phyloP scores from a whole-genome alignment of 2,329 filamentous ascomycete species.

The Cryphonectria naterciae region DNA sequence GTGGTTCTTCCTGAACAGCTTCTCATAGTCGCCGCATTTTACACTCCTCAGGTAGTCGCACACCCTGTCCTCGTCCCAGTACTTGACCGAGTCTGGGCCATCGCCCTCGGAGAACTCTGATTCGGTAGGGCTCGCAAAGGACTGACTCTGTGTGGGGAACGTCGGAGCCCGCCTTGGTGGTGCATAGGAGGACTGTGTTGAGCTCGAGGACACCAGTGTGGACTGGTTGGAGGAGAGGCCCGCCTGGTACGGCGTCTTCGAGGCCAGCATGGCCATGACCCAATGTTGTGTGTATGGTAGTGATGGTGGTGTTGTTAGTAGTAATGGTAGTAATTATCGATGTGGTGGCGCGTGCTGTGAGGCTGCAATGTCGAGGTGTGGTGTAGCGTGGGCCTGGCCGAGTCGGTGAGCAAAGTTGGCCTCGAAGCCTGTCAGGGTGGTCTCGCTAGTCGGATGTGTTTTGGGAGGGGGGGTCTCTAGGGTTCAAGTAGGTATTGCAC shows the following conservation, averaged over 20 bases:
- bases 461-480: background rate
- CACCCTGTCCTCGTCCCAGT: slow-evolving; percentile 90
- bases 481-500: slow-evolving; percentile 10
- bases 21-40: slow-evolving; percentile 92
- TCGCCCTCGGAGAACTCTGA: slow-evolving; percentile 90
- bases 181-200: slow-evolving; percentile 53
- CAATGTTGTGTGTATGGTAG: background rate
- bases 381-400: background rate
- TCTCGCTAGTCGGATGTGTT: slow-evolving; percentile 7
- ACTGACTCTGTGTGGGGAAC: slow-evolving; percentile 54
- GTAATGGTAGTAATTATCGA: background rate
- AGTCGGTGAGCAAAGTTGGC: slow-evolving; percentile 10
- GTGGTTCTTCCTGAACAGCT: slow-evolving; percentile 86
- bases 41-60: slow-evolving; percentile 89
- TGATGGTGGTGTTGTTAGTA: background rate
- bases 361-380: background rate
- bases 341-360: background rate
- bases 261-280: slow-evolving; percentile 77
- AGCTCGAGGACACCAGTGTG: slow-evolving; percentile 47
- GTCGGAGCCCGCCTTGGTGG: slow-evolving; percentile 57
- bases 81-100: slow-evolving; percentile 74
- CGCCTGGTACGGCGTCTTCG: slow-evolving; percentile 71
- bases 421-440: slow-evolving; percentile 5
- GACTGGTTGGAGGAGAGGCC: slow-evolving; percentile 53
- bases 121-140: slow-evolving; percentile 82